Evolutionary conservation across 2,329 filamentous ascomycete species (phyloP), one percentile per base, ranked within the genome.

Genomic region (Uncinocarpus reesii): DNA sequence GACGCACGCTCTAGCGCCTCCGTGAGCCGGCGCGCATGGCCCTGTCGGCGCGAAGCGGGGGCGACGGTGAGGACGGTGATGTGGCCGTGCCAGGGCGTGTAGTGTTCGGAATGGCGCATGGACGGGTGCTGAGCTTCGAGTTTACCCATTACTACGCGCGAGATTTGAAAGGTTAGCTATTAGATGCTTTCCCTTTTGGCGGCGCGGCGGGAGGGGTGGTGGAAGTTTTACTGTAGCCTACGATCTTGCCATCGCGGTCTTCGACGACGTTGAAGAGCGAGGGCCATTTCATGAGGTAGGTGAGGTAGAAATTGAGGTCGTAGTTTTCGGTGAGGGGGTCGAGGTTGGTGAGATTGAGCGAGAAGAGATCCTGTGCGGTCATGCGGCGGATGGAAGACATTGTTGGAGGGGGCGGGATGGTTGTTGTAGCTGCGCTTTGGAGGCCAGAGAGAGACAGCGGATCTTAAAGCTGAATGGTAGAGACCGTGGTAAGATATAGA

Each of bases 11-110:
- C 90, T 24, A 98, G 75, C 49, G 86, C 81, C 59, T 84, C 77
- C 0, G 84, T 88, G 31, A 98, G 75, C 38, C 84, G 82, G 51
- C 84, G 86, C 43, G 90, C 92, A 58, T 95, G 84, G 13, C 92
- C 90, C 13, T 92, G 76, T 36, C 92, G 79, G 23, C 92, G 82
- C 42, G 87, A 87, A 49, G 83, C 80, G 0, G 92, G 92, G 0
- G 90, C 83, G 16, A 98, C 86, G 0, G 92, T 96, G 44, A 98
- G 75, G 29, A 90, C 92, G 3, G 92, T 98, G 62, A 98, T 94
- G 68, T 98, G 92, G 16, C 88, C 90, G 70, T 98, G 92, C 86
- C 88, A 96, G n/a, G 90, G 90, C n/a, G 95, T 83, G 70, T 93
- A 94, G 70, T 95, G 88, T 60, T 83, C 76, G 42, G 86, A 92